Base-by-base conservation (phyloP, 148 eudicot genomes). In the Drosera capensis region DNA sequence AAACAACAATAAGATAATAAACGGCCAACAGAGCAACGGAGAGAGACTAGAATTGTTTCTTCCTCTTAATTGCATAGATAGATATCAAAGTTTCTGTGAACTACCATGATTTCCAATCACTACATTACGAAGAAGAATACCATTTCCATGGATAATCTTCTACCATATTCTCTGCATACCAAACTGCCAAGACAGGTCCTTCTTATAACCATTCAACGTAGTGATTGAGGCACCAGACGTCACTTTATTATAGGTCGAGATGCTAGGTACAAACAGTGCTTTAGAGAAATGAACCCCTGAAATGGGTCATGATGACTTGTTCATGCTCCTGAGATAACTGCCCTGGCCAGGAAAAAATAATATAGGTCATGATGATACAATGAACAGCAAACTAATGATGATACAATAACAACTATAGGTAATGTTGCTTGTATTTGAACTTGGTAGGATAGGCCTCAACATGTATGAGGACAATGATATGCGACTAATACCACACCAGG, bases 231-330 rank as follows among this genome's bases (percentile, higher is more conserved):
- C 59, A 49, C 78, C 82, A 64, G 94, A 76, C 31, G 77, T 68
- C 58, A 84, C 88, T 77, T 77, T 84, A 66, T 43, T 77, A 58
- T 84, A 84, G 35, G 73, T 62, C 14, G 95, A 84, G 43, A 79
- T 65, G 63, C 79, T 71, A 37, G 95, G 95, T 16, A 80, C 88
- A 31, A 84, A 84, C 41, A 84, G 72, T 36, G 85, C 90, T 60
- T 78, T 68, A 12, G 82, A 68, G 66, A 84, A 74, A 58, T 65
- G 55, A 60, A 77, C 66, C 30, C 82, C 95, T 84, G 82, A n/a
- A n/a, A n/a, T n/a, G n/a, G n/a, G n/a, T n/a, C n/a, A n/a, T n/a
- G n/a, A n/a, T n/a, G n/a, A n/a, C n/a, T n/a, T n/a, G n/a, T n/a
- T n/a, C n/a, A n/a, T n/a, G n/a, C n/a, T n/a, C n/a, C n/a, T n/a